Percentiles rank a stretch among this genome's conserved stretches.
Conservation (phyloP, 257 asterid genomes). For the Perilla frutescens region DNA sequence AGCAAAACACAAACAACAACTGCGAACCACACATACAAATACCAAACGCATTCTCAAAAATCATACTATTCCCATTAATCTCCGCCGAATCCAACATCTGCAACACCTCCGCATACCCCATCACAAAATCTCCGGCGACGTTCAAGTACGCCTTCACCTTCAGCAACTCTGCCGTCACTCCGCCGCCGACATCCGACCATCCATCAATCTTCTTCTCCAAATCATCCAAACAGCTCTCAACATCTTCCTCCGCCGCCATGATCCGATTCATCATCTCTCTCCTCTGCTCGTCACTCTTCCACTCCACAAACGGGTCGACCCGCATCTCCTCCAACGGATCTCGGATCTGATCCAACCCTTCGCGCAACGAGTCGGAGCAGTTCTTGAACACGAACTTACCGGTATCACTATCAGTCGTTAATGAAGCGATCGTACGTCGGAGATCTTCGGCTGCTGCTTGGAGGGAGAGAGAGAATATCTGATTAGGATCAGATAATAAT, state of each 20-base stretch:
- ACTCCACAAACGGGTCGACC: conserved; percentile 31
- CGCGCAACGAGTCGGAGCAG: conserved; percentile 26
- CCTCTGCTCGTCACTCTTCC: conserved; percentile 27
- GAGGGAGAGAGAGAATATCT: conserved; percentile 38
- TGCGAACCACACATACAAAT: conserved; percentile 29
- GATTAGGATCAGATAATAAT: conserved; percentile 20
- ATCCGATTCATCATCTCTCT: conserved; percentile 22
- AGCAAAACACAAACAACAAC: conserved; percentile 36
- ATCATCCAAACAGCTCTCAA: conserved; percentile 24
- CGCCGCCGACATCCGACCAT: not conserved
- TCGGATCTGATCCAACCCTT: conserved; percentile 20
- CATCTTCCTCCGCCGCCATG: conserved; percentile 24
- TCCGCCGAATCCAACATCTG: not conserved
- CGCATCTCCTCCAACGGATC: conserved; percentile 1
- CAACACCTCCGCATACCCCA: conserved; percentile 4
- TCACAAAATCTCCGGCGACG: conserved; percentile 24
- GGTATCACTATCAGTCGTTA: too few relatives aligned
- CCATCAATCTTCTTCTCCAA: conserved; percentile 1
- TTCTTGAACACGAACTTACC: not conserved
- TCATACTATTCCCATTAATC: not conserved
- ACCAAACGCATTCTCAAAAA: conserved; percentile 8
- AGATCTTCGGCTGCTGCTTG: conserved; percentile 24
- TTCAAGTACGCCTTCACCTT: conserved; percentile 35
- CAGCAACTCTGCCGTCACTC: conserved; percentile 24
- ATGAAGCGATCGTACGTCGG: not conserved